phyloP scores from a whole-genome alignment of 768 basidiomycete species.

The Leccinum truebloodii region DNA sequence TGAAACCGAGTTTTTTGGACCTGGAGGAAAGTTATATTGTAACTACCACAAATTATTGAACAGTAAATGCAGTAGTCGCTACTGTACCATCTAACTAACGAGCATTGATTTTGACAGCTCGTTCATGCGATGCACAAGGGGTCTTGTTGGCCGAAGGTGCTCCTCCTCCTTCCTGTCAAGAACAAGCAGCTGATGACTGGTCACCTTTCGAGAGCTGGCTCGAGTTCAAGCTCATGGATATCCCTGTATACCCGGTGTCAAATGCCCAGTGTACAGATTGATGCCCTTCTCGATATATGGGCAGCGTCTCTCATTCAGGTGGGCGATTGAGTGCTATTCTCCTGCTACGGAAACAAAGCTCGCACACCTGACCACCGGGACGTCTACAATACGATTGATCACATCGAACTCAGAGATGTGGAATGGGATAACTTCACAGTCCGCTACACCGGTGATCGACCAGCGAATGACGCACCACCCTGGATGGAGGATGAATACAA shows the following conservation, averaged over 20 bases:
- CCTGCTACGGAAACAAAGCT: not conserved
- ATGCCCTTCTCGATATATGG: not conserved
- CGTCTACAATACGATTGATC: not conserved
- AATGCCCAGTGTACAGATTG: not conserved
- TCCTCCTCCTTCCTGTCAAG: not conserved
- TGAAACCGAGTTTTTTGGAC: not conserved
- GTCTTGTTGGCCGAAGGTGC: not conserved
- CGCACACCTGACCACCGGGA: not conserved
- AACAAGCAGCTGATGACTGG: not conserved
- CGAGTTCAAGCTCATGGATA: not conserved
- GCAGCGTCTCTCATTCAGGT: not conserved
- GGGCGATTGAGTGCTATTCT: not conserved
- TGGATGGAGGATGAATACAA: slow-evolving; percentile 4
- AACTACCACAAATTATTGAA: not conserved
- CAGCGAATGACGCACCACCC: not conserved
- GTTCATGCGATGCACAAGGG: not conserved
- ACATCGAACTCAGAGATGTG: not conserved
- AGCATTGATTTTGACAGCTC: not conserved
- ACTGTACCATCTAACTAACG: not conserved
- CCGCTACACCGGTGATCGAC: not conserved
- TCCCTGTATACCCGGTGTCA: not conserved
- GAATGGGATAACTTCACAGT: slow-evolving; percentile 3
- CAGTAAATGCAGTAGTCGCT: not conserved
- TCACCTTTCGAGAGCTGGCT: not conserved
- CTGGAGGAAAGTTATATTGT: not conserved